phyloP scores from a whole-genome alignment of 306 rosid species.

The Canavalia gladiata region DNA sequence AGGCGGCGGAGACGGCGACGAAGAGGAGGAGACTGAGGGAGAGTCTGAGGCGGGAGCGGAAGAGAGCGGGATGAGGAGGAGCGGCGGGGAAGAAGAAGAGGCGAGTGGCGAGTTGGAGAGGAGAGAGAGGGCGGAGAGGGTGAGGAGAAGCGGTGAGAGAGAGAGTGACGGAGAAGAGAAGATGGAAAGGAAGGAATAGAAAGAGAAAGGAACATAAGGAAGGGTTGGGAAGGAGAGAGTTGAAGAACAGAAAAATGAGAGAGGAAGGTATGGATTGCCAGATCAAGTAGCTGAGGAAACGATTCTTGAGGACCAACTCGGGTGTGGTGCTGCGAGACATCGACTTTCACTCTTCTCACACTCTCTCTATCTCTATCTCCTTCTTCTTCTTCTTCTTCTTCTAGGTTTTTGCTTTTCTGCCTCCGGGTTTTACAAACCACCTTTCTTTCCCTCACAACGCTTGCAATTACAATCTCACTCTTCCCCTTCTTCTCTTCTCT shows the following conservation, averaged over 20 bases:
- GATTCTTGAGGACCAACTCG: constrained; percentile 61
- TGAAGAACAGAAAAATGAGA: constrained; percentile 60
- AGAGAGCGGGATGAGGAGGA: constrained; percentile 40
- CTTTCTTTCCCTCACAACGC: too few relatives aligned
- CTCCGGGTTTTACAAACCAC: too few relatives aligned
- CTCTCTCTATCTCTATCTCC: not conserved
- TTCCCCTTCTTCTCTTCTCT: too few relatives aligned
- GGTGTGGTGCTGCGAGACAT: constrained; percentile 51
- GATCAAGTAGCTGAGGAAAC: constrained; percentile 75
- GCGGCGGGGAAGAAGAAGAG: constrained; percentile 56
- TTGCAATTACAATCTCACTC: too few relatives aligned
- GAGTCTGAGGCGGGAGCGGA: constrained; percentile 56
- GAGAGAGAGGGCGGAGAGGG: constrained; percentile 57
- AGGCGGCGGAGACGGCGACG: constrained; percentile 50
- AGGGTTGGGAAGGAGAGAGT: constrained; percentile 24
- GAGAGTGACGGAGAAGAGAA: constrained; percentile 78
- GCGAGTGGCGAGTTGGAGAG: constrained; percentile 51
- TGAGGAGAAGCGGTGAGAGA: constrained; percentile 68
- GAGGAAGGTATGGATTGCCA: constrained; percentile 95
- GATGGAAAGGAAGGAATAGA: constrained; percentile 68
- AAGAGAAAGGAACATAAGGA: constrained; percentile 48
- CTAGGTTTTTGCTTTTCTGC: not conserved
- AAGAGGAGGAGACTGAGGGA: constrained; percentile 60
- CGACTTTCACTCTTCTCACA: not conserved
- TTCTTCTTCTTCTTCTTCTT: too few relatives aligned